Percentiles rank a stretch among this genome's conserved stretches.
phyloP scores from a whole-genome alignment of 1,284 basidiomycete genomes.

The Trametes hirsuta region DNA sequence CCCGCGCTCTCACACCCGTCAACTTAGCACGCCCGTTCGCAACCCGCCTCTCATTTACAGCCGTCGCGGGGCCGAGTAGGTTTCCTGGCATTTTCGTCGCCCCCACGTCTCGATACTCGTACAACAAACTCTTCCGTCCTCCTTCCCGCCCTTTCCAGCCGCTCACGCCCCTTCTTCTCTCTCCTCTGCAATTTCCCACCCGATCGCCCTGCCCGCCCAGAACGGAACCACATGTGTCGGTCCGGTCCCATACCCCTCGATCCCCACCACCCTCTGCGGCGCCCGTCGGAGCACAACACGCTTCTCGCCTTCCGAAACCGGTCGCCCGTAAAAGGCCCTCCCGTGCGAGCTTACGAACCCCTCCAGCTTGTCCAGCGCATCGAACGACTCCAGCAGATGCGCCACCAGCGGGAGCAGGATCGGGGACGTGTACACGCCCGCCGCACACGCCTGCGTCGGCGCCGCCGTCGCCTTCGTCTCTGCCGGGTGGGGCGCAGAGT shows the following conservation, averaged over 20 bases:
- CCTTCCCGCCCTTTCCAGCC: background rate
- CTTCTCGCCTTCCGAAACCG: conserved; percentile 24
- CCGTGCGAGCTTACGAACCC: conserved; percentile 82
- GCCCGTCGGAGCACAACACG: conserved; percentile 43
- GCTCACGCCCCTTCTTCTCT: conserved; percentile 2
- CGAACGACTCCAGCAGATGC: conserved; percentile 85
- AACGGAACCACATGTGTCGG: conserved; percentile 82
- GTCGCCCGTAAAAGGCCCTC: conserved; percentile 75
- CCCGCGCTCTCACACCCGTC: background rate
- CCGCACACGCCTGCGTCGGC: conserved; percentile 81
- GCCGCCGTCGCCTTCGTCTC: conserved; percentile 79
- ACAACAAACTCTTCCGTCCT: background rate
- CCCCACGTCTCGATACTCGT: background rate
- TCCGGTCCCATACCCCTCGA: conserved; percentile 47
- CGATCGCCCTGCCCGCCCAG: conserved; percentile 85
- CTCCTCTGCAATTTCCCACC: conserved; percentile 74
- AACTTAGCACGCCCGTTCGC: background rate
- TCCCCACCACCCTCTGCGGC: conserved; percentile 51
- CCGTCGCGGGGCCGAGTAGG: conserved; percentile 8
- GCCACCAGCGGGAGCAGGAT: conserved; percentile 89
- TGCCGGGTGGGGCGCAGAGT: conserved; percentile 93
- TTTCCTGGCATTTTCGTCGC: conserved; percentile 2
- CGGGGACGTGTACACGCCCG: conserved; percentile 92
- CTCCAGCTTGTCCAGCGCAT: conserved; percentile 79
- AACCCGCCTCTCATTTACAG: background rate